These are phyloP conservation scores for Ustilago vetiveriae DNA, from an alignment of 1,284 basidiomycete genomes.

Conservation along the genomic window DNA sequence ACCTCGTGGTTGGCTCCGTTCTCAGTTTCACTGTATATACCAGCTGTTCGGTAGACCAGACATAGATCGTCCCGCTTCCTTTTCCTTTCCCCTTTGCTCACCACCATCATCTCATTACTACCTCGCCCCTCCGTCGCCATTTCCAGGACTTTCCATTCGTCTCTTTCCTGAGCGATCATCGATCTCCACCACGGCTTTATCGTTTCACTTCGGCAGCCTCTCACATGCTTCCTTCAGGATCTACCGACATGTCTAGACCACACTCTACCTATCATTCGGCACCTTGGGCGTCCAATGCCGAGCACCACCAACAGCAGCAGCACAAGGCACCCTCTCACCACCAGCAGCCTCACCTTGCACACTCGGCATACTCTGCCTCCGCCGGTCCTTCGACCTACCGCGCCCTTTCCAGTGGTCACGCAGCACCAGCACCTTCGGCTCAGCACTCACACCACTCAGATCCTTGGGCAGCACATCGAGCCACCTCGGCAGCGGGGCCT, in stretches of 20 bases:
- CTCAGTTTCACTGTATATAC: constrained; percentile 29
- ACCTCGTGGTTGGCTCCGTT: constrained; percentile 29
- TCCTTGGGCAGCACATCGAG: constrained; percentile 19
- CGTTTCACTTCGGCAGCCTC: too few species aligned
- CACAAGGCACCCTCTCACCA: constrained; percentile 3
- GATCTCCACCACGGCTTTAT: too few species aligned
- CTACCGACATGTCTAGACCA: constrained; percentile 39
- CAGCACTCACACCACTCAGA: constrained; percentile 20
- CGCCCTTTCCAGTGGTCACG: constrained; percentile 35
- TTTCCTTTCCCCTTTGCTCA: constrained; percentile 11
- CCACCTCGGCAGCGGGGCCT: constrained; percentile 7
- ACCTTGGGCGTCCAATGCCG: constrained; percentile 27
- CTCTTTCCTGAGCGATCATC: neutral
- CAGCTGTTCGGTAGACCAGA: neutral
- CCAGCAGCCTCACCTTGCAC: constrained; percentile 11
- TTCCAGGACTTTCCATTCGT: too few species aligned
- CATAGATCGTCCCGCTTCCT: neutral
- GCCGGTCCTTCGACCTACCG: constrained; percentile 48
- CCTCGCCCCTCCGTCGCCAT: neutral
- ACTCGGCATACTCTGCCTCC: constrained; percentile 39
- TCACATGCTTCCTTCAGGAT: constrained; percentile 11
- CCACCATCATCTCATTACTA: constrained; percentile 1
- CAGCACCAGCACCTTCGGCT: constrained; percentile 3
- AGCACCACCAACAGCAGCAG: constrained; percentile 31
- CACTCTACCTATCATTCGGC: constrained; percentile 21